Percentiles rank a stretch among this genome's conserved stretches.
phyloP scores from a whole-genome alignment of 176 grass and related monocot species.

The Secale cereale region DNA sequence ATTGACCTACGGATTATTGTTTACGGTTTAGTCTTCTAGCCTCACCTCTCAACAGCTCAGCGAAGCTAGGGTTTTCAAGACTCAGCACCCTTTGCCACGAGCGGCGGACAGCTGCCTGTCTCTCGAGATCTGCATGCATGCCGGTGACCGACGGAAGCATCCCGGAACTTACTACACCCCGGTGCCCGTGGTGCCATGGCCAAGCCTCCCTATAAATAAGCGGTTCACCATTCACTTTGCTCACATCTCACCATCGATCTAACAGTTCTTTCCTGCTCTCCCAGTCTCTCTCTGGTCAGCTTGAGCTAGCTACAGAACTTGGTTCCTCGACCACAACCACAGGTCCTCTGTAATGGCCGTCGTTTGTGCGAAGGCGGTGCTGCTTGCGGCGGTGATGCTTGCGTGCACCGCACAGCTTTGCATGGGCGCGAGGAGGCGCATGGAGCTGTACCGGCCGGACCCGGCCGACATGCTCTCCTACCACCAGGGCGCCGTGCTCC shows the following conservation, averaged over 20 bases:
- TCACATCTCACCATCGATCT: not conserved
- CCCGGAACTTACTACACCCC: not conserved
- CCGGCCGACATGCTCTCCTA: constrained; percentile 53
- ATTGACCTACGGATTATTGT: constrained; percentile 25
- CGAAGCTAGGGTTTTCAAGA: constrained; percentile 18
- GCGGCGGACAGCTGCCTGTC: constrained; percentile 6
- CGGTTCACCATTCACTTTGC: not conserved
- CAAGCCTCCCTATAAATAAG: constrained; percentile 27
- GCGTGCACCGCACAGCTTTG: not conserved
- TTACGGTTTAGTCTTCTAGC: constrained; percentile 25
- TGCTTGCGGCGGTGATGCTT: constrained; percentile 14
- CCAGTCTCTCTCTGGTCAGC: not conserved
- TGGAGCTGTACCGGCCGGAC: constrained; percentile 45
- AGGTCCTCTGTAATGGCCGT: not conserved
- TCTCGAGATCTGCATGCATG: constrained; percentile 33
- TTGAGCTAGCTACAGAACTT: not conserved
- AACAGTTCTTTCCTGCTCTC: not conserved
- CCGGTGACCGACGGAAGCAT: constrained; percentile 24
- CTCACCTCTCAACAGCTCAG: constrained; percentile 38
- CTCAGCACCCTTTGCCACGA: not conserved
- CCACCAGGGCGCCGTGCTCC: constrained; percentile 63
- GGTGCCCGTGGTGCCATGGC: not conserved
- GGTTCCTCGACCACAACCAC: not conserved
- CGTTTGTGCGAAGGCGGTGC: not conserved
- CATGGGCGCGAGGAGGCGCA: constrained; percentile 36